These are phyloP conservation scores for Colletotrichum scovillei DNA, from an alignment of 2,329 filamentous ascomycete genomes.

Conservation along the genomic window DNA sequence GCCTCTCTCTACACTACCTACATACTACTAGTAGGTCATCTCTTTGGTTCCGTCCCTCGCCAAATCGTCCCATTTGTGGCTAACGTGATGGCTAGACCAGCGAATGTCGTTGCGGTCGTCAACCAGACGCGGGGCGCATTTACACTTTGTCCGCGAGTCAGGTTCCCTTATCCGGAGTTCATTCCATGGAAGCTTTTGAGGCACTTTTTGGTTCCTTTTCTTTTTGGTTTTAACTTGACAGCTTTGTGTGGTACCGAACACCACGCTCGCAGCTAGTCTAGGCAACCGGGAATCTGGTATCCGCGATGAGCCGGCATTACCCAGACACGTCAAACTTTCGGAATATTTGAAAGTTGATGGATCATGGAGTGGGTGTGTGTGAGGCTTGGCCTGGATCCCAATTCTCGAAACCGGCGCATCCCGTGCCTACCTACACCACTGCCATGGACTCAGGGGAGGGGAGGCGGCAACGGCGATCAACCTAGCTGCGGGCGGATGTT, in stretches of 20 bases:
- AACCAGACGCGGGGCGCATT: not conserved
- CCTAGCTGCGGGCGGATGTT: not conserved
- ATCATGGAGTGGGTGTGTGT: not conserved
- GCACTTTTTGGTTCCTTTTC: not conserved
- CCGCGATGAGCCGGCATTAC: slow-evolving; percentile 8
- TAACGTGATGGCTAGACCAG: not conserved
- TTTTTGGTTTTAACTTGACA: not conserved
- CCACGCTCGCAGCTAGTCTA: not conserved
- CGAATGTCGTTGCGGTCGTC: slow-evolving; percentile 7
- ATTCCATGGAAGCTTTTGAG: not conserved
- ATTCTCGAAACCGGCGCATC: slow-evolving; percentile 10
- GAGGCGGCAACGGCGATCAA: slow-evolving; percentile 17
- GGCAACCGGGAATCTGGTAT: slow-evolving; percentile 21
- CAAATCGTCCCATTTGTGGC: not conserved
- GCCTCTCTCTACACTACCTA: too few species aligned
- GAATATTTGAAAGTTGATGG: not conserved
- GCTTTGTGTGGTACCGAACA: not conserved
- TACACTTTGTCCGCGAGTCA: slow-evolving; percentile 15
- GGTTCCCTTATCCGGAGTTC: not conserved
- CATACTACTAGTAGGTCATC: too few species aligned
- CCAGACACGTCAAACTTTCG: not conserved
- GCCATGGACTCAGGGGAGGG: not conserved
- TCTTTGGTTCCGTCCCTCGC: not conserved
- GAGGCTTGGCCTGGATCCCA: not conserved
- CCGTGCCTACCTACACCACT: not conserved